phyloP scores from a whole-genome alignment of 176 grass and related monocot species.

The Musa beccarii region DNA sequence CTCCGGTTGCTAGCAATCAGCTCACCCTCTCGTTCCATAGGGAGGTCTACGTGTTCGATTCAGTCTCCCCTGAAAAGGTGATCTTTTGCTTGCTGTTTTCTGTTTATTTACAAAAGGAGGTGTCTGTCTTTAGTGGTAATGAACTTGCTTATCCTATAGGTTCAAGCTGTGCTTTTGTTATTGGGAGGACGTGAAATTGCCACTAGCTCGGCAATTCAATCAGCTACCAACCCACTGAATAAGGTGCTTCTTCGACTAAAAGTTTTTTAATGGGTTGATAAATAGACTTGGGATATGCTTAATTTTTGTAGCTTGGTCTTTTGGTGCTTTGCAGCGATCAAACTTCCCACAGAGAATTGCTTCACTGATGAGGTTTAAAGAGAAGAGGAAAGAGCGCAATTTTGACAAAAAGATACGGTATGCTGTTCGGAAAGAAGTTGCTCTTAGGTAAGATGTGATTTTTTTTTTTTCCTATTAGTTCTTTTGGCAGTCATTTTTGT shows the following conservation, averaged over 20 bases:
- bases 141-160: constrained; percentile 28
- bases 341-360: constrained; percentile 96
- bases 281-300: constrained; percentile 7
- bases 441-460: constrained; percentile 55
- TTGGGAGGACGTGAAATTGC: constrained; percentile 87
- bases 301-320: constrained; percentile 19
- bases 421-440: constrained; percentile 86
- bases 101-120: neutral
- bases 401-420: constrained; percentile 99
- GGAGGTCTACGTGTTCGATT: constrained; percentile 96
- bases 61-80: constrained; percentile 94
- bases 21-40: constrained; percentile 95
- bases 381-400: constrained; percentile 94
- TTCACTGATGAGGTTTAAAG: constrained; percentile 89
- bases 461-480: neutral
- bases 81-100: neutral
- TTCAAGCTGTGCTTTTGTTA: constrained; percentile 90
- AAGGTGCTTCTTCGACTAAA: constrained; percentile 40
- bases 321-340: constrained; percentile 42
- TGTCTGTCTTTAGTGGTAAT: neutral
- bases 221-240: constrained; percentile 53
- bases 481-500: no score
- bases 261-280: neutral
- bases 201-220: constrained; percentile 33
- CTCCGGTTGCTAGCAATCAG: constrained; percentile 43